Percentiles rank a stretch among this genome's conserved stretches.
Conservation (phyloP, 129 eudicot species). For the Flaveria robusta region DNA sequence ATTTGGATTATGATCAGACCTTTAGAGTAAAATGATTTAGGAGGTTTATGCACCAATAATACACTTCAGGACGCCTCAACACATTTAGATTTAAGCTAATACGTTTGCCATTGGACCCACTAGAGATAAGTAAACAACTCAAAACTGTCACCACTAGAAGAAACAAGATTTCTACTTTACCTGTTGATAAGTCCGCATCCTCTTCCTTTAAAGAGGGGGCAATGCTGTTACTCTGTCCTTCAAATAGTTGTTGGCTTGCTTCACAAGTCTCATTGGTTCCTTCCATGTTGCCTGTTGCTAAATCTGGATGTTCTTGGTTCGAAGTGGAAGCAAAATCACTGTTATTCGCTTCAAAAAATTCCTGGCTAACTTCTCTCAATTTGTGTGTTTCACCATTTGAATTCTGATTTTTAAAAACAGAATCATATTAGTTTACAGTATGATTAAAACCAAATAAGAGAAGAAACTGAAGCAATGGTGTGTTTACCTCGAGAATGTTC, state of each 20-base stretch:
- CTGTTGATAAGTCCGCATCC: constrained; percentile 43
- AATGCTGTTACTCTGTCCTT: constrained; percentile 25
- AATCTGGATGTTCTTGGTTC: constrained; percentile 35
- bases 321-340: constrained; percentile 37
- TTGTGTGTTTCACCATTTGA: constrained; percentile 36
- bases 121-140: neutral
- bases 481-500: constrained; percentile 54
- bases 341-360: constrained; percentile 31
- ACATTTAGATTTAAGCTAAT: neutral
- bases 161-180: constrained; percentile 33
- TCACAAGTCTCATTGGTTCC: constrained; percentile 21
- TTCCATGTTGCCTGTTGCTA: constrained; percentile 27
- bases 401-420: constrained; percentile 33
- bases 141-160: neutral
- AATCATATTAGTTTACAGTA: constrained; percentile 8
- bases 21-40: neutral
- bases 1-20: neutral
- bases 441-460: neutral
- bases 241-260: constrained; percentile 34
- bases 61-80: neutral
- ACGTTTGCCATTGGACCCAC: neutral
- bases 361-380: constrained; percentile 31
- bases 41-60: neutral
- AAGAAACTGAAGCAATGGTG: neutral
- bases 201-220: constrained; percentile 52